These are phyloP conservation scores for Leptomonas seymouri DNA, from an alignment of 208 protist genomes.

Conservation along the genomic window DNA sequence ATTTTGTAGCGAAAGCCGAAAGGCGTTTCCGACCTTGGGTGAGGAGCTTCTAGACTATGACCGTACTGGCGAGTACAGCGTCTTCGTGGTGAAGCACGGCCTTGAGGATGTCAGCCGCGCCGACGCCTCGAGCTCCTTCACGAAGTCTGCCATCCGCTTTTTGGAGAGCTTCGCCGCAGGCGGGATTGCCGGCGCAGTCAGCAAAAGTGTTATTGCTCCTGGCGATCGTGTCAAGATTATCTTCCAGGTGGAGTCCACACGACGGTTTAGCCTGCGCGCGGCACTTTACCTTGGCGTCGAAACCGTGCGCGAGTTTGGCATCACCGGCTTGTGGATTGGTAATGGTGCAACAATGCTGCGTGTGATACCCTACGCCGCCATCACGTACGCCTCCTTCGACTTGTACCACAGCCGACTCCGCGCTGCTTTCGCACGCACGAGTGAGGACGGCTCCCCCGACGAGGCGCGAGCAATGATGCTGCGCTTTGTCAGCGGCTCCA, in stretches of 20 bases:
- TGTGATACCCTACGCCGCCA: constrained; percentile 94
- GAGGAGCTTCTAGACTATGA: constrained; percentile 64
- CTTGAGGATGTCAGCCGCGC: constrained; percentile 17
- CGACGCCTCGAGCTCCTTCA: constrained; percentile 22
- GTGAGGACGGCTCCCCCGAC: constrained; percentile 37
- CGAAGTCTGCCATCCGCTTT: constrained; percentile 63
- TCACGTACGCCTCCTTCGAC: constrained; percentile 94
- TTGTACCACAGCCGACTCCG: constrained; percentile 68
- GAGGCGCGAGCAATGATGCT: constrained; percentile 54
- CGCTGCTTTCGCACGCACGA: constrained; percentile 14
- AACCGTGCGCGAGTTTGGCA: constrained; percentile 86
- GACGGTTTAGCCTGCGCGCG: constrained; percentile 65
- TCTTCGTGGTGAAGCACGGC: constrained; percentile 45
- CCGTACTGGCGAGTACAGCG: constrained; percentile 66
- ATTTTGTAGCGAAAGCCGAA: constrained; percentile 77
- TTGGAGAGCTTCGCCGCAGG: constrained; percentile 93
- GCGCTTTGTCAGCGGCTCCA: constrained; percentile 84
- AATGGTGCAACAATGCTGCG: constrained; percentile 96
- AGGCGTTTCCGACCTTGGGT: constrained; percentile 56
- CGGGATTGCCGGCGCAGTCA: constrained; percentile 93
- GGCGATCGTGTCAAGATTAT: constrained; percentile 96
- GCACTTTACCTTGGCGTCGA: constrained; percentile 62
- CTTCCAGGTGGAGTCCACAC: constrained; percentile 90
- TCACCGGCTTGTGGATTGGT: constrained; percentile 92
- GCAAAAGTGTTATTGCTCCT: constrained; percentile 93